Conservation (phyloP, 2,329 filamentous ascomycete species). For the Aschersonia sp. region DNA sequence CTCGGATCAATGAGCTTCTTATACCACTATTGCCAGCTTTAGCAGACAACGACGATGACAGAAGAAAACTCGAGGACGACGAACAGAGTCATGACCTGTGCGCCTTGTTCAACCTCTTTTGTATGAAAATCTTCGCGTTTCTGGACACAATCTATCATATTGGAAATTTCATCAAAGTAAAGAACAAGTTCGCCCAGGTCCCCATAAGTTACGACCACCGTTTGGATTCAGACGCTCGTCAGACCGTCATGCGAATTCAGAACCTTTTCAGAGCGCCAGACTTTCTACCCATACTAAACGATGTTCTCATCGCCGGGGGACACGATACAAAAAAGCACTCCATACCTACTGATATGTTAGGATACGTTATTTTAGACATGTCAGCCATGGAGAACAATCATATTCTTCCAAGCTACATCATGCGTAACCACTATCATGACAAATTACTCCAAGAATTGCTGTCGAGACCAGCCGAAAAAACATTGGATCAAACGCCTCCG, state of each 20-base stretch:
- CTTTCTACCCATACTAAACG: slow-evolving; percentile 11
- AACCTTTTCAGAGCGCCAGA: slow-evolving; percentile 13
- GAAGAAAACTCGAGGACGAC: slow-evolving; percentile 4
- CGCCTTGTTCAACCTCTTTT: slow-evolving; percentile 9
- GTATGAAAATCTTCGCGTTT: slow-evolving; percentile 7
- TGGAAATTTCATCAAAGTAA: slow-evolving; percentile 12
- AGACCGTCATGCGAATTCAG: slow-evolving; percentile 9
- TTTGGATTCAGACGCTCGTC: slow-evolving; percentile 4
- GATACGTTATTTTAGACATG: slow-evolving; percentile 14
- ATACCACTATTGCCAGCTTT: slow-evolving; percentile 9
- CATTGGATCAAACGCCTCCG: not conserved
- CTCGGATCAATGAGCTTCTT: slow-evolving; percentile 12
- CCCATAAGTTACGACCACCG: slow-evolving; percentile 10
- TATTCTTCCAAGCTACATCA: slow-evolving; percentile 15
- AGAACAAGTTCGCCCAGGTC: slow-evolving; percentile 10
- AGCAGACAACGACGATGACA: slow-evolving; percentile 9
- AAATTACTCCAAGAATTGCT: slow-evolving; percentile 10
- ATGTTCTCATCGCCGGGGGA: slow-evolving; percentile 8
- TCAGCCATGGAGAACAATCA: slow-evolving; percentile 12
- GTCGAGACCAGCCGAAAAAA: not conserved
- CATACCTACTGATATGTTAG: slow-evolving; percentile 11
- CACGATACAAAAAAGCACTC: not conserved
- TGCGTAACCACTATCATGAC: slow-evolving; percentile 10
- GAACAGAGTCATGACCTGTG: slow-evolving; percentile 8
- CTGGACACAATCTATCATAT: slow-evolving; percentile 14